Evolutionary conservation across 225 moss, liverwort and hornwort genomes (phyloP).

Genomic region (Climacium dendroides): DNA sequence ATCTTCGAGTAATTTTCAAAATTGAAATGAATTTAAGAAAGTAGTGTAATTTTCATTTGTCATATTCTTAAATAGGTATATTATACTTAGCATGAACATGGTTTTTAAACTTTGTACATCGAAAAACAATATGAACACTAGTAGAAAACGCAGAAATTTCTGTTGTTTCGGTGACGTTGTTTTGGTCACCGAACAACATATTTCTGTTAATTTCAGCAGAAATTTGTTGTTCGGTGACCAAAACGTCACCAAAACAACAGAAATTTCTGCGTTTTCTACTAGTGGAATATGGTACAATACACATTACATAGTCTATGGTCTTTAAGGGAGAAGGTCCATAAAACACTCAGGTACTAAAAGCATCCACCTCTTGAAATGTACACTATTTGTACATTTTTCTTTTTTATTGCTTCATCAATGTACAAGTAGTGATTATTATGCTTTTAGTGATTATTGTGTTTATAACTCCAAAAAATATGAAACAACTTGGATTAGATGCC

Average conservation of each 20-base stretch:
- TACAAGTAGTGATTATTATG: not conserved
- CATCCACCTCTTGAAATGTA: fast-evolving
- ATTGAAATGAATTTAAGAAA: not conserved
- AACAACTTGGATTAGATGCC: not conserved
- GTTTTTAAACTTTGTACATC: not conserved
- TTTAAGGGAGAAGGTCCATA: not conserved
- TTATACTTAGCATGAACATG: too few species aligned
- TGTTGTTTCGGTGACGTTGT: too few species aligned
- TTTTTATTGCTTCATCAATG: not conserved
- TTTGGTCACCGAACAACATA: too few species aligned
- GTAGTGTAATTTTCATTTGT: not conserved
- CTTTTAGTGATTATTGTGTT: not conserved
- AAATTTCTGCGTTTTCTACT: too few species aligned
- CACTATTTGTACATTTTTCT: too few species aligned
- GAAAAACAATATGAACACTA: too few species aligned
- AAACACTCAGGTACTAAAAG: not conserved
- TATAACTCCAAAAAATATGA: not conserved
- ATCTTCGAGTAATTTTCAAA: not conserved
- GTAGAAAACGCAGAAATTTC: too few species aligned
- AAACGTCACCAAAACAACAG: too few species aligned
- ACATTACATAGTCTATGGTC: not conserved
- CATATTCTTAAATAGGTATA: not conserved
- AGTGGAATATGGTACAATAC: not conserved
- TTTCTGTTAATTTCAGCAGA: too few species aligned
- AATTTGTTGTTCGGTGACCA: too few species aligned